Conservation (phyloP, 2,329 filamentous ascomycete genomes). For the Juglanconis sp. region DNA sequence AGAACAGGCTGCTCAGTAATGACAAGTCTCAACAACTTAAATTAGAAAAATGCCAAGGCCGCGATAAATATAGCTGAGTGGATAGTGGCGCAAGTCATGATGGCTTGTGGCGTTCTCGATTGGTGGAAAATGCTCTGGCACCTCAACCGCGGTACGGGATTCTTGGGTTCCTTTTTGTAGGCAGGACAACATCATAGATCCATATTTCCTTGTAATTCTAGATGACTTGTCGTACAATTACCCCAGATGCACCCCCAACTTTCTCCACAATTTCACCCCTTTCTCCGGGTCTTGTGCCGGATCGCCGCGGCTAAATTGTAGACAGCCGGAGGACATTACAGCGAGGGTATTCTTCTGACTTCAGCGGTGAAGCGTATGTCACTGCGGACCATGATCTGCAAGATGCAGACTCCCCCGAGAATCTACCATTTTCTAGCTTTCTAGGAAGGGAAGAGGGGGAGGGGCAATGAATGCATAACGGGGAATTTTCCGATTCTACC, state of each 20-base stretch:
- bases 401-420: too few relatives aligned
- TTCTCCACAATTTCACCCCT: background rate
- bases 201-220: background rate
- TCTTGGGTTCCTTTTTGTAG: background rate
- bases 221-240: background rate
- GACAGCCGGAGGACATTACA: slow-evolving; percentile 1
- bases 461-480: too few relatives aligned
- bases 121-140: slow-evolving; percentile 1
- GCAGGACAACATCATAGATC: background rate
- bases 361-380: too few relatives aligned
- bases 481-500: too few relatives aligned
- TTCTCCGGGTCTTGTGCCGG: background rate
- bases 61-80: background rate
- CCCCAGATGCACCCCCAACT: background rate
- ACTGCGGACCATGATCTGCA: too few relatives aligned
- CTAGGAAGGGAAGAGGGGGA: too few relatives aligned
- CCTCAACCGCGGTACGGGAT: background rate
- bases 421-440: too few relatives aligned
- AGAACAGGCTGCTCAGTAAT: background rate
- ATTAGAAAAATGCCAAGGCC: background rate
- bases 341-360: slow-evolving; percentile 2
- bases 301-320: background rate
- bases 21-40: background rate
- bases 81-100: background rate
- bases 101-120: background rate